These are phyloP conservation scores for Thalassiosira ordinaria DNA, from an alignment of 352 stramenopile genomes.

Conservation along the genomic window DNA sequence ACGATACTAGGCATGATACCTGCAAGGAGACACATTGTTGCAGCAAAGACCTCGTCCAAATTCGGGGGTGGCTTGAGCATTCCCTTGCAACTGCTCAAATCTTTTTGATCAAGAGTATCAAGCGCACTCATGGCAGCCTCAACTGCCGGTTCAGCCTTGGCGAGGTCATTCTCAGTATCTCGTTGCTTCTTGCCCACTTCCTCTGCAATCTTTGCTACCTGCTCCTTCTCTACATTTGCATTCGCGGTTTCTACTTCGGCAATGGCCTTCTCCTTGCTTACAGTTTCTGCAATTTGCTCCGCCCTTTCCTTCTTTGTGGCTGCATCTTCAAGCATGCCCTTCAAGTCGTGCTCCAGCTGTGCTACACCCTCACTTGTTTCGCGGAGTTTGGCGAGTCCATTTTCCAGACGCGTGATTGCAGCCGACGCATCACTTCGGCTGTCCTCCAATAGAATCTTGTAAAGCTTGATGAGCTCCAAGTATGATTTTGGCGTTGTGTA, in stretches of 20 bases:
- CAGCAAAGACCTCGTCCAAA: conserved; percentile 94
- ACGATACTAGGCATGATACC: conserved; percentile 93
- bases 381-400: conserved; percentile 93
- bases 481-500: conserved; percentile 98
- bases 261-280: conserved; percentile 90
- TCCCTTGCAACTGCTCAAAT: conserved; percentile 96
- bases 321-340: conserved; percentile 93
- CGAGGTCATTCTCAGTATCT: conserved; percentile 92
- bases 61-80: conserved; percentile 93
- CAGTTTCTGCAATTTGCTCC: conserved; percentile 91
- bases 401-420: conserved; percentile 94
- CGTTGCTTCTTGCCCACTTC: conserved; percentile 90
- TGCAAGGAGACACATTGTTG: conserved; percentile 94
- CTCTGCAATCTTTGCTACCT: conserved; percentile 90
- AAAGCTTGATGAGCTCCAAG: conserved; percentile 96
- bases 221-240: conserved; percentile 92
- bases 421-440: conserved; percentile 93
- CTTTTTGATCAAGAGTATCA: conserved; percentile 93
- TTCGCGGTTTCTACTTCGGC: conserved; percentile 94
- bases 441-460: conserved; percentile 93
- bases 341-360: conserved; percentile 94
- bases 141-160: conserved; percentile 94
- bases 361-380: conserved; percentile 95
- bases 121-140: conserved; percentile 93
- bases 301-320: conserved; percentile 95